Evolutionary conservation across 148 eudicot genomes (phyloP).

Genomic region (Rhododendron williamsianum): DNA sequence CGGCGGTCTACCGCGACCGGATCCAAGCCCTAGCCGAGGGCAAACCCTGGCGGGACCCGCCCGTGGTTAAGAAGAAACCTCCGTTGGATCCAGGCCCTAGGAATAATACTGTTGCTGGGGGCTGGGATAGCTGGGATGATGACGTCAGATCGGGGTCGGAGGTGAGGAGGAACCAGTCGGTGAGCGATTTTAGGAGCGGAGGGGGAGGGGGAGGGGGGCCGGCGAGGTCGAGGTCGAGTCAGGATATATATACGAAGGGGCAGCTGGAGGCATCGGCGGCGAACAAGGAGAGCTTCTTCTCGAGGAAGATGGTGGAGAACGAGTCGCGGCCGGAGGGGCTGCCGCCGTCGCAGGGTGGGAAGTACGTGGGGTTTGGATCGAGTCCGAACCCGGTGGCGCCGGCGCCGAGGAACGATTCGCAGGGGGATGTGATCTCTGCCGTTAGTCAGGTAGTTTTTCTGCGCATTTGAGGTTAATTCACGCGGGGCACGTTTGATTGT

Average conservation of each 20-base stretch:
- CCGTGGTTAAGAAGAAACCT: slow-evolving; percentile 36
- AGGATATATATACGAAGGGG: slow-evolving; percentile 53
- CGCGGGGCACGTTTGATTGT: neutral
- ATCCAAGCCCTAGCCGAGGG: slow-evolving; percentile 79
- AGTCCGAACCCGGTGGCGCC: slow-evolving; percentile 32
- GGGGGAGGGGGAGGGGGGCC: slow-evolving; percentile 35
- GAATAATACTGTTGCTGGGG: neutral
- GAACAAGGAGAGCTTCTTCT: slow-evolving; percentile 66
- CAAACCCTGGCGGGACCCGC: slow-evolving; percentile 77
- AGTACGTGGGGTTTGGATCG: slow-evolving; percentile 95
- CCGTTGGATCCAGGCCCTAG: slow-evolving; percentile 8
- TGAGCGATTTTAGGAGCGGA: slow-evolving; percentile 54
- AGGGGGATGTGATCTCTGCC: slow-evolving; percentile 71
- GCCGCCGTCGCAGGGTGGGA: slow-evolving; percentile 94
- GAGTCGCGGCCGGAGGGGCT: slow-evolving; percentile 70
- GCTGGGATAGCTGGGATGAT: slow-evolving; percentile 92
- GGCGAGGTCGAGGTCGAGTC: slow-evolving; percentile 56
- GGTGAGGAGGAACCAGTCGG: slow-evolving; percentile 74
- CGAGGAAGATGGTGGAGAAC: slow-evolving; percentile 76
- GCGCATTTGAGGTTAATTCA: neutral
- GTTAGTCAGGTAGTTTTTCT: neutral
- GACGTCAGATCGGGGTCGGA: slow-evolving; percentile 27
- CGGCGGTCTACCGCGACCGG: slow-evolving; percentile 66
- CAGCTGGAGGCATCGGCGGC: slow-evolving; percentile 84
- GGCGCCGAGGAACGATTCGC: slow-evolving; percentile 30